phyloP scores from a whole-genome alignment of 768 basidiomycete species.

The Suillus bovinus region DNA sequence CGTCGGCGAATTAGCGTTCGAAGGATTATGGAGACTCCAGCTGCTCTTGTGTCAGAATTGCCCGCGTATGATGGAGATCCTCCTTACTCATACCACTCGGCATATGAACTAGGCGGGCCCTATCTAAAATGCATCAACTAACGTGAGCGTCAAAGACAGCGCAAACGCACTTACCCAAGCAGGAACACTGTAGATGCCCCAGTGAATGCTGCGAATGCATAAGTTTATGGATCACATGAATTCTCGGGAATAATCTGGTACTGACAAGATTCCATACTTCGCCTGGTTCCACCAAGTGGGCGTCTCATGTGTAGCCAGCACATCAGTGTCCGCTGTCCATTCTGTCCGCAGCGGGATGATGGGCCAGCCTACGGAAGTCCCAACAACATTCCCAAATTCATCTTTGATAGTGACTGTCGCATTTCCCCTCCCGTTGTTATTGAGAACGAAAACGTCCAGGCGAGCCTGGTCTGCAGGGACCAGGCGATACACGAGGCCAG shows the following conservation, averaged over 20 bases:
- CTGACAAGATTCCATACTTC: slow-evolving; percentile 60
- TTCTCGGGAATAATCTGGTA: neutral
- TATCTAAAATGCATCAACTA: slow-evolving; percentile 18
- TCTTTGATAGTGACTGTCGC: slow-evolving; percentile 38
- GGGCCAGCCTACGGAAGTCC: slow-evolving; percentile 38
- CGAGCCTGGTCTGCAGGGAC: slow-evolving; percentile 51
- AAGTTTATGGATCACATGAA: neutral
- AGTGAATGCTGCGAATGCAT: slow-evolving; percentile 42
- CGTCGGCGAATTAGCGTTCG: slow-evolving; percentile 38
- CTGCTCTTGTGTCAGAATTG: slow-evolving; percentile 21
- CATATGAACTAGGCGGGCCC: slow-evolving; percentile 43
- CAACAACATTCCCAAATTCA: slow-evolving; percentile 34
- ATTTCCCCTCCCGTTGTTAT: slow-evolving; percentile 27
- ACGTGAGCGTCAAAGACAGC: slow-evolving; percentile 17
- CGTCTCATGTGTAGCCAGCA: slow-evolving; percentile 47
- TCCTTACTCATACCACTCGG: slow-evolving; percentile 57
- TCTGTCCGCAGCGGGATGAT: slow-evolving; percentile 38
- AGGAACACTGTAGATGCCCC: slow-evolving; percentile 49
- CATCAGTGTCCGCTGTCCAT: slow-evolving; percentile 40
- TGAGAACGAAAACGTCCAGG: slow-evolving; percentile 48
- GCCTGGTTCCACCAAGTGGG: slow-evolving; percentile 57
- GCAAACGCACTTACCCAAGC: slow-evolving; percentile 35
- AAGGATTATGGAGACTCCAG: slow-evolving; percentile 40
- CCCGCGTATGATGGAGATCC: neutral
- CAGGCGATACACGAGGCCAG: slow-evolving; percentile 46